Base-by-base conservation (phyloP, 2,329 filamentous ascomycete species). In the Aspergillus ochraceoroseus region DNA sequence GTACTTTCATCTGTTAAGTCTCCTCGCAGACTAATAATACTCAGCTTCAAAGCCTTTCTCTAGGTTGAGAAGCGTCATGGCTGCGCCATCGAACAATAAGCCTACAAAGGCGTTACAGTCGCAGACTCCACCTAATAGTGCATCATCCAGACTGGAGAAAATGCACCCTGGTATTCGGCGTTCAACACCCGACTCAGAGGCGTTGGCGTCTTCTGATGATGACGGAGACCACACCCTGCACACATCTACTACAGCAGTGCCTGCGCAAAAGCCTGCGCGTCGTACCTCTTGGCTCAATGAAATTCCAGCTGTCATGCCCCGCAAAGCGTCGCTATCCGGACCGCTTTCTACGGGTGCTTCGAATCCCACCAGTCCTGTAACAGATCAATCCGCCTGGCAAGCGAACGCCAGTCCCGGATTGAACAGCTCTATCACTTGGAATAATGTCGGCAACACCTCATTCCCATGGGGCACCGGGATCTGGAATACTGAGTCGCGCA, bases 131-230 rank as follows among this genome's bases (percentile, higher is more conserved):
- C 70, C 77, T 14, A 79, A 67, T 53, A 83, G 73, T 54, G 79
- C 83, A 44, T 79, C 79, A 26, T 70, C 82, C 26, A 68, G 86
- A 32, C 73, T 87, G 22, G 86, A 90, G 35, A 92, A 88, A 62
- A 73, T 83, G 34, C 84, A 85, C 56, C 62, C 71, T 22, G 70
- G 71, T 40, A 76, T 82, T 41, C 80, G 89, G 54, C 84, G 85
- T 38, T 88, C 87, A 5, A 95, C 90, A 1, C 90, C 90, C 14
- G 92, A 96, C 61, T 95, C 89, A 3, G 90, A 96, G 62, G 90
- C 87, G 36, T 71, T 96, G 44, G 88, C 85, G 37, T 96, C 90
- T 52, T 95, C 89, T 8, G 92, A 96, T 63, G 92, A 96, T 63
- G 92, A 98, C 64, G 76, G 72, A 42, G 85, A 95, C 46, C 74